phyloP scores from a whole-genome alignment of 192 early-diverging fungal genomes.

The Coemansia sp. region DNA sequence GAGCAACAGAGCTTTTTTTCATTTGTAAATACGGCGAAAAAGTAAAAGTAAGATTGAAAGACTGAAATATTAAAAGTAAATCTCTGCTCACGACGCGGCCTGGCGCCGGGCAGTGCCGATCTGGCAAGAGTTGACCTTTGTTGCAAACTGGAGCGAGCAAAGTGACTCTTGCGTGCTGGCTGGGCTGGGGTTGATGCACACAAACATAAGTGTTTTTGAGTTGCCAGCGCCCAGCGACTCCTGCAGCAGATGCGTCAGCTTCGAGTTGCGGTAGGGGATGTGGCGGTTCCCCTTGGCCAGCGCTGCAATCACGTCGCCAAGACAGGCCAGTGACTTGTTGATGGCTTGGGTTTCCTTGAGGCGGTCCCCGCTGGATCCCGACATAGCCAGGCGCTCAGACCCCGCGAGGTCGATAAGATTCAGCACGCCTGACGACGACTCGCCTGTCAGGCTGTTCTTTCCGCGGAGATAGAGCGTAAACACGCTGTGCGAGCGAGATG shows the following conservation, averaged over 20 bases:
- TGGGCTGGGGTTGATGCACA: conserved; percentile 87
- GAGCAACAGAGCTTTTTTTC: background rate
- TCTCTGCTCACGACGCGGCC: conserved; percentile 16
- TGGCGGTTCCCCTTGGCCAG: conserved; percentile 75
- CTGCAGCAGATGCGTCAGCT: conserved; percentile 64
- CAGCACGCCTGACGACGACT: conserved; percentile 71
- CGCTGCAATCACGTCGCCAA: conserved; percentile 89
- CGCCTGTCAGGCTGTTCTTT: conserved; percentile 69
- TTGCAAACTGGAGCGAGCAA: conserved; percentile 91
- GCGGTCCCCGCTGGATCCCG: conserved; percentile 83
- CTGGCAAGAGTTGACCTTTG: conserved; percentile 88
- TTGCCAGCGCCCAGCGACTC: conserved; percentile 75
- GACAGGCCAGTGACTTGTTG: conserved; percentile 86
- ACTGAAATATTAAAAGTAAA: background rate
- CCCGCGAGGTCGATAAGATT: conserved; percentile 96
- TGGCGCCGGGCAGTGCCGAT: conserved; percentile 76
- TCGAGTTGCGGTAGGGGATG: conserved; percentile 94
- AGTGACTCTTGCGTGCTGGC: conserved; percentile 80
- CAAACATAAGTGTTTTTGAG: conserved; percentile 98
- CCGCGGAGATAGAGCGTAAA: conserved; percentile 84
- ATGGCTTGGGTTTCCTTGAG: conserved; percentile 94
- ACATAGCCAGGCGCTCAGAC: conserved; percentile 80
- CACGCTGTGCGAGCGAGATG: conserved; percentile 90
- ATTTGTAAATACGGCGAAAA: background rate
- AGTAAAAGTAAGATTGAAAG: conserved; percentile 2